Conservation (phyloP, 1,139 yeast species). For the Blastobotrys buckinghamii region DNA sequence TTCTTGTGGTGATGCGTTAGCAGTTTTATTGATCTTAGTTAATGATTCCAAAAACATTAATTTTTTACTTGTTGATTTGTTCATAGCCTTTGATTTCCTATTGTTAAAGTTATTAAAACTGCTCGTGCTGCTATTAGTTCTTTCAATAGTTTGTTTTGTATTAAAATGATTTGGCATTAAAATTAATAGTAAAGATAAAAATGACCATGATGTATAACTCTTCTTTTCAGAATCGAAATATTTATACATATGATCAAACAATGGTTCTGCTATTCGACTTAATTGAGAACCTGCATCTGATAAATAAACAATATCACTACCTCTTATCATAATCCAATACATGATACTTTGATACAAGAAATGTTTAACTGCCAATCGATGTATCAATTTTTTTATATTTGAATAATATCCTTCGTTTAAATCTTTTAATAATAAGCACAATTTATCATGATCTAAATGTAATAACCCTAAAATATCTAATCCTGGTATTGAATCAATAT, state of each 20-base stretch:
- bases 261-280: slow-evolving; percentile 1
- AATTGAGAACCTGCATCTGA: slow-evolving; percentile 20
- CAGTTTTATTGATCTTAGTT: neutral
- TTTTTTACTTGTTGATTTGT: slow-evolving; percentile 7
- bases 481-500: slow-evolving; percentile 37
- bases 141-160: neutral
- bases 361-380: slow-evolving; percentile 48
- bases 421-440: slow-evolving; percentile 38
- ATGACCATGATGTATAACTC: slow-evolving; percentile 23
- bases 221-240: slow-evolving; percentile 19
- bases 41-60: slow-evolving; percentile 13
- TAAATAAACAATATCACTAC: slow-evolving; percentile 39
- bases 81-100: neutral
- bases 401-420: slow-evolving; percentile 36
- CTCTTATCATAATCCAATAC: slow-evolving; percentile 54
- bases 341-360: slow-evolving; percentile 47
- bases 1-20: slow-evolving; percentile 28
- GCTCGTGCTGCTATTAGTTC: neutral
- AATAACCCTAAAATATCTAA: slow-evolving; percentile 48
- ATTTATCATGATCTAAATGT: slow-evolving; percentile 41
- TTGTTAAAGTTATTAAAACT: neutral
- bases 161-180: slow-evolving; percentile 26
- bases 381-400: slow-evolving; percentile 44
- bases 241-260: slow-evolving; percentile 25
- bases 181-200: slow-evolving; percentile 31